phyloP scores from a whole-genome alignment of 805 yeast species.

The Nakazawaea anatomiae region DNA sequence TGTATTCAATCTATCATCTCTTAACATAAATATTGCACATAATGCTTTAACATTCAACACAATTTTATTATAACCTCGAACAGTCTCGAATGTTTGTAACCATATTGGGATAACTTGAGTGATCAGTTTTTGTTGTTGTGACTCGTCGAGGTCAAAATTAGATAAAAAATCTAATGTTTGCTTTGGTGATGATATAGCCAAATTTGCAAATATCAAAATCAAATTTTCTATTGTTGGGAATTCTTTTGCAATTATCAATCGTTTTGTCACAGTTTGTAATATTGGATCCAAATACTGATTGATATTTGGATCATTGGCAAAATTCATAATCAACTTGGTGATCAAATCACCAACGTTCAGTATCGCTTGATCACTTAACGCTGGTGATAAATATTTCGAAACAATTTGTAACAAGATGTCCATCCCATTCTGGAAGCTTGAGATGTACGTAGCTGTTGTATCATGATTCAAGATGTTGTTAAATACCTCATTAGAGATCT shows the following conservation, averaged over 20 bases:
- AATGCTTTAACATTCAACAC: slow-evolving; percentile 65
- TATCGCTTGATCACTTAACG: slow-evolving; percentile 75
- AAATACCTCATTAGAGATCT: slow-evolving; percentile 70
- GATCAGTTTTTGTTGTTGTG: slow-evolving; percentile 18
- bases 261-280: slow-evolving; percentile 64
- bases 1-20: slow-evolving; percentile 43
- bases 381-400: slow-evolving; percentile 65
- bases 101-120: slow-evolving; percentile 53
- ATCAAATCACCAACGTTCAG: slow-evolving; percentile 60
- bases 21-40: slow-evolving; percentile 55
- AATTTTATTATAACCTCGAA: slow-evolving; percentile 74
- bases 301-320: slow-evolving; percentile 28
- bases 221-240: slow-evolving; percentile 73
- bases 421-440: slow-evolving; percentile 37
- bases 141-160: slow-evolving; percentile 24
- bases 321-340: slow-evolving; percentile 22
- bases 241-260: slow-evolving; percentile 63
- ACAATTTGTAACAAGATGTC: slow-evolving; percentile 57
- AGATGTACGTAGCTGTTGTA: slow-evolving; percentile 27
- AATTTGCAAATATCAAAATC: slow-evolving; percentile 66
- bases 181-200: slow-evolving; percentile 56
- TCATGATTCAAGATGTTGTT: slow-evolving; percentile 44
- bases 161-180: slow-evolving; percentile 61
- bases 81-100: slow-evolving; percentile 75
- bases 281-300: slow-evolving; percentile 46